A percentile compares a stretch with the other conserved stretches of the same genome.
These are phyloP conservation scores for Epichloe sp. DNA, from an alignment of 2,329 filamentous ascomycete genomes.

Conservation along the genomic window DNA sequence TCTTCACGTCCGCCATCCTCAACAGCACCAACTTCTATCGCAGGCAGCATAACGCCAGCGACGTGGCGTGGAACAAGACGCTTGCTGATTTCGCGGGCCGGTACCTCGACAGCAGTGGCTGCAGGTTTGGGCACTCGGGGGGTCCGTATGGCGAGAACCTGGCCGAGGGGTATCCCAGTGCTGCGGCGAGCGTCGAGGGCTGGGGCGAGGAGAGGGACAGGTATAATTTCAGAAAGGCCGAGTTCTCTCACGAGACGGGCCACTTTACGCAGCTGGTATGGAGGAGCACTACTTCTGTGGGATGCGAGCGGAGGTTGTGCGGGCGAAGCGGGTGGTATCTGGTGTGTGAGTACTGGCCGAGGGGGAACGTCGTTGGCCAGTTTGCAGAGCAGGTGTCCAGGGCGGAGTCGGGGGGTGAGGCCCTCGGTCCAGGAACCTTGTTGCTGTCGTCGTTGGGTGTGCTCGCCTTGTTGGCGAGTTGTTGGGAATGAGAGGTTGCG, in stretches of 20 bases:
- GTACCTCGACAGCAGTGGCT: conserved; percentile 31
- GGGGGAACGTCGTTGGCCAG: conserved; percentile 46
- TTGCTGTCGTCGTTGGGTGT: not conserved
- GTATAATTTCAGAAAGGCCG: conserved; percentile 7
- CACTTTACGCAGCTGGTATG: conserved; percentile 22
- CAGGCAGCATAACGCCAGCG: conserved; percentile 43
- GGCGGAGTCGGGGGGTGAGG: not conserved
- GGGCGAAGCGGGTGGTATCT: conserved; percentile 46
- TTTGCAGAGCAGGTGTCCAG: conserved; percentile 26
- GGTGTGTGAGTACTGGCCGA: conserved; percentile 57
- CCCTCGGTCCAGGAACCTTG: not conserved
- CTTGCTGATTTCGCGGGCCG: conserved; percentile 39
- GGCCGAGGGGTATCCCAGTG: not conserved
- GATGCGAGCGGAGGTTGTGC: conserved; percentile 12
- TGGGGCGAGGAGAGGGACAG: conserved; percentile 8
- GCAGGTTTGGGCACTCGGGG: conserved; percentile 41
- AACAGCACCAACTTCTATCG: conserved; percentile 56
- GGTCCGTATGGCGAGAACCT: conserved; percentile 35
- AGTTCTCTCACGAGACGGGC: conserved; percentile 2
- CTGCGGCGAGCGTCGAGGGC: conserved; percentile 1
- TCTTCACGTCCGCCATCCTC: conserved; percentile 43
- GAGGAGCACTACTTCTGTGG: conserved; percentile 14
- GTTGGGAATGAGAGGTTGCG: no score
- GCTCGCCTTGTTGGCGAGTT: no score
- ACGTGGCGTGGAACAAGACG: conserved; percentile 51